Conservation (phyloP, 257 asterid species). For the Ballota nigra region DNA sequence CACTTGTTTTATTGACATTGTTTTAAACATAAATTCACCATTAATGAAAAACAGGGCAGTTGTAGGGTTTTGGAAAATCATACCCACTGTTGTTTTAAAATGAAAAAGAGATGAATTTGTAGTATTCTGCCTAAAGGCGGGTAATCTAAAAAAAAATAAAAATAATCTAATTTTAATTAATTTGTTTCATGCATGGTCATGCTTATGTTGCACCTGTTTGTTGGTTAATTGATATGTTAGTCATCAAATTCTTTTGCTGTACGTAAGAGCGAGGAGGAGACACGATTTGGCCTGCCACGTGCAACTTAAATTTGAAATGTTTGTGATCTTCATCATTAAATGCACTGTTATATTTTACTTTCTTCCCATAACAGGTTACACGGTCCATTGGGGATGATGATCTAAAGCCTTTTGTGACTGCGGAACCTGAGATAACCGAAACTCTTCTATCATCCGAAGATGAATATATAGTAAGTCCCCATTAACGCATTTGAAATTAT, state of each 20-base stretch:
- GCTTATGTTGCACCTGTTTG: not conserved
- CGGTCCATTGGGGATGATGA: slow-evolving; percentile 97
- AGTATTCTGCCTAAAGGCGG: not conserved
- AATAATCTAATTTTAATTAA: no score
- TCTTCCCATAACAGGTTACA: slow-evolving; percentile 63
- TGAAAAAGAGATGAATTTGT: not conserved
- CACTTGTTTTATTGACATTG: not conserved
- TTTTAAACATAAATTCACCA: not conserved
- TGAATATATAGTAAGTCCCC: slow-evolving; percentile 69
- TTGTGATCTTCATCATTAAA: not conserved
- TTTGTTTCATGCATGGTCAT: not conserved
- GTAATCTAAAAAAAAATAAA: no score
- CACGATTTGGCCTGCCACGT: not conserved
- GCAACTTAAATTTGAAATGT: not conserved
- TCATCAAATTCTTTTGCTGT: not conserved
- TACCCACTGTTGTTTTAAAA: not conserved
- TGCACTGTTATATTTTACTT: not conserved
- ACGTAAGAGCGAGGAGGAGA: not conserved
- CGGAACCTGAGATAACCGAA: slow-evolving; percentile 90
- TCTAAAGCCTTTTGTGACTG: slow-evolving; percentile 93
- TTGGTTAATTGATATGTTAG: not conserved
- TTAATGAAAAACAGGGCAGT: not conserved
- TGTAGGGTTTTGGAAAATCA: not conserved
- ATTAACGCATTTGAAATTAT: not conserved
- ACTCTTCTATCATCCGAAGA: slow-evolving; percentile 62